Evolutionary conservation across 1,284 basidiomycete species (phyloP), one percentile per base, ranked within the genome.

Genomic region (Ganoderma meredithae): DNA sequence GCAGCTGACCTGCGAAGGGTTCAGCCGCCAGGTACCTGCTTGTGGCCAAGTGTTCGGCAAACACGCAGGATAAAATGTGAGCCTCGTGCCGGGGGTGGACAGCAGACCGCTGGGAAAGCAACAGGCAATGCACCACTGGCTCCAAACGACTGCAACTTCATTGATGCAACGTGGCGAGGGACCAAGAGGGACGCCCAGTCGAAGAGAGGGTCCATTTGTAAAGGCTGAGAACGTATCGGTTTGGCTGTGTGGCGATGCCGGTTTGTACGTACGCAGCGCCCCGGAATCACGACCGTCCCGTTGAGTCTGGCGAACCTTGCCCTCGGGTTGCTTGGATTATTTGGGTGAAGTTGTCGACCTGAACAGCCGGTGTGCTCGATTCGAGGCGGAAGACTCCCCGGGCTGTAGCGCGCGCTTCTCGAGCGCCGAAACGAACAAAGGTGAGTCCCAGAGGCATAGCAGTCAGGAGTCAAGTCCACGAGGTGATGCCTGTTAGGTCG

Each of bases 151-250:
- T 25, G 47, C 47, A 12, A 22, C 12, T 25, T 52, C 47, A 25
- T 25, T n/a, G 55, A 63, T 36, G 55, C 67, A 72, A 67, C 69
- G 71, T 72, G 71, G 55, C 55, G 40, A 56, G 65, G 64, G 47
- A 53, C 53, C 69, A 47, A 47, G 40, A 56, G 65, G 64, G 47
- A 53, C 53, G 40, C 55, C 52, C 52, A 33, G 53, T 58, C 33
- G 55, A 58, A 13, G 60, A 60, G 31, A 40, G 44, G 59, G 41
- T 31, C 44, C 58, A 52, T 39, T 39, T 47, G 55, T 33, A 33
- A 17, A 36, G 55, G 53, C 10, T 22, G 62, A 60, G 22, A 27
- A 59, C 43, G 47, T 25, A 10, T 59, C 10, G 33, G 43, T 52
- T 27, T n/a, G 39, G 56, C 36, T 59, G 43, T 39, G 62, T 68